phyloP scores from a whole-genome alignment of 805 yeast genomes.

The Metschnikowia reukaufii region DNA sequence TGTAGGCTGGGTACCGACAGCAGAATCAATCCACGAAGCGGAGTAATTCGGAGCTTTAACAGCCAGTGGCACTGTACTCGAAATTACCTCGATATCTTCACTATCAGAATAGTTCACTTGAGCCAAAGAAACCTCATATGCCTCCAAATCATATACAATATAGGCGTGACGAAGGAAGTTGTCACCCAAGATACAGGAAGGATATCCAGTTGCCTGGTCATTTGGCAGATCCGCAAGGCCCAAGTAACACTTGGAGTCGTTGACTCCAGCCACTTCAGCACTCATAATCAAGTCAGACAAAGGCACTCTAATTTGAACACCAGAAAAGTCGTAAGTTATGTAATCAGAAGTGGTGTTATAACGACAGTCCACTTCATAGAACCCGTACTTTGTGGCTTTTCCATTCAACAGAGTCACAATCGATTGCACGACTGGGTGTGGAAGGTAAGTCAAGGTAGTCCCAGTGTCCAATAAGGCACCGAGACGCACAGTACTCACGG shows the following conservation, averaged over 20 bases:
- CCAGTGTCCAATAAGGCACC: conserved; percentile 48
- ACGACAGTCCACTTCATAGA: conserved; percentile 8
- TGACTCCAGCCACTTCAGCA: no score
- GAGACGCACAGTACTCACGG: background rate
- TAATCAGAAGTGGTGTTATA: background rate
- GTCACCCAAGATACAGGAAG: conserved; percentile 53
- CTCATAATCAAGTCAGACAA: conserved; percentile 27
- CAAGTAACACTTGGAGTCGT: conserved; percentile 24
- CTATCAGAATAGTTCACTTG: conserved; percentile 28
- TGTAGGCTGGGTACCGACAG: no score
- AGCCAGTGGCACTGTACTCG: conserved; percentile 49
- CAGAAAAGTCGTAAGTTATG: conserved; percentile 51
- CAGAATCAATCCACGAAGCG: no score
- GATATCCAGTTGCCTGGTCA: conserved; percentile 50
- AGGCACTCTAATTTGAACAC: conserved; percentile 53
- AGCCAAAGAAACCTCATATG: conserved; percentile 54
- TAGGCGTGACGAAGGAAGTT: conserved; percentile 64
- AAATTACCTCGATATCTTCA: conserved; percentile 46
- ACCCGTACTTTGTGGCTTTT: background rate
- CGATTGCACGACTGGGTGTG: conserved; percentile 26
- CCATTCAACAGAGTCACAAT: conserved; percentile 15
- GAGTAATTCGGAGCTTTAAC: conserved; percentile 45
- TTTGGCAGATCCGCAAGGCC: conserved; percentile 19
- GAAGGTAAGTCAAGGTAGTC: conserved; percentile 50
- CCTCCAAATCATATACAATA: conserved; percentile 62